Base-by-base conservation (phyloP, 768 basidiomycete species). In the Rickenella mellea region DNA sequence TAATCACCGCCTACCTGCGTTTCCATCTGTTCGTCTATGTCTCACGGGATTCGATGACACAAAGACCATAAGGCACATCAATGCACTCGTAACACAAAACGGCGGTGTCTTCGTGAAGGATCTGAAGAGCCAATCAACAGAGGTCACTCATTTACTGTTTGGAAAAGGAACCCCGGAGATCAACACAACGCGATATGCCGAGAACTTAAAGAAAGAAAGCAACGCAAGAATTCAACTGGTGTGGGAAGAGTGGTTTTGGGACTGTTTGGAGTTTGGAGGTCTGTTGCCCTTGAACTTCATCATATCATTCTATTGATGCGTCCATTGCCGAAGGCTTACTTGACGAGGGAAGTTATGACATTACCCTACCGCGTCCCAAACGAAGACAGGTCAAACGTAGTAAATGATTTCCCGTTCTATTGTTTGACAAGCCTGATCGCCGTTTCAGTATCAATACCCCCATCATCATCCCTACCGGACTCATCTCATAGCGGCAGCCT, bases 221-320 rank as follows among this genome's bases (percentile, higher is more conserved):
- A 86, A 88, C 57, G 82, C 80, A 5, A 69, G 74, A 32, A 90
- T 91, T 25, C 68, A 74, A 39, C 64, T 93, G 2, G 77, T 96
- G 1, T 94, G 92, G 85, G 90, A 93, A 54, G 91, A 94, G 48
- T 97, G 93, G 93, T 84, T 96, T 43, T 93, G 89, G 89, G 92
- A 96, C 53, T 93, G 75, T 21, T 52, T 93, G 2, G 77, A 80
- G 30, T 87, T 77, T 54, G 78, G 78, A 45, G 88, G 83, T 67
- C 47, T 37, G 58, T 20, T 27, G 14, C 40, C 24, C 40, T 28
- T 40, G 22, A n/a, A 3, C 28, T 7, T 21, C 51, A 25, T 33
- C n/a, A 25, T 43, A 8, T 11, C 12, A 28, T 42, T 14, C 28
- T 41, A 26, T 38, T 44, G 30, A 19, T 33, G 14, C 28, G 27